Evolutionary conservation across 208 protist species (phyloP).

Genomic region (Endotrypanum monterogeii): DNA sequence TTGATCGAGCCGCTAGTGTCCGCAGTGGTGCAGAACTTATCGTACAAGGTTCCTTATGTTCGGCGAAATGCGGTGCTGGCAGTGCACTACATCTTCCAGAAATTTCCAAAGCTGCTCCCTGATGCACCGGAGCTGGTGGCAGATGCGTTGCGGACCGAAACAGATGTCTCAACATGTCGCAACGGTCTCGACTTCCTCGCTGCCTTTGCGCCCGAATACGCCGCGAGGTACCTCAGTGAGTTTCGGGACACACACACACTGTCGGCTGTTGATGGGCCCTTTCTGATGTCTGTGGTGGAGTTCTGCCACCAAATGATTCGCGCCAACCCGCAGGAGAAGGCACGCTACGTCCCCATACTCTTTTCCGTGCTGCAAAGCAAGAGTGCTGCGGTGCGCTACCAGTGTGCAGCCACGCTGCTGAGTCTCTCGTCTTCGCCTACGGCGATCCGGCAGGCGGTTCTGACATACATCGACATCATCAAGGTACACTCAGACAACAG

Average conservation of each 20-base stretch:
- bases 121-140: slow-evolving; percentile 97
- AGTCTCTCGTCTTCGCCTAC: slow-evolving; percentile 95
- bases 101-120: slow-evolving; percentile 95
- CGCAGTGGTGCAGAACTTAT: slow-evolving; percentile 93
- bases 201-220: slow-evolving; percentile 93
- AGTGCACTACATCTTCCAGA: slow-evolving; percentile 94
- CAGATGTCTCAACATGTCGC: slow-evolving; percentile 93
- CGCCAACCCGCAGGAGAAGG: slow-evolving; percentile 86
- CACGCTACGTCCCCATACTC: slow-evolving; percentile 95
- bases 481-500: slow-evolving; percentile 96
- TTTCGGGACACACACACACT: slow-evolving; percentile 89
- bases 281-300: slow-evolving; percentile 92
- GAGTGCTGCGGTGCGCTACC: slow-evolving; percentile 94
- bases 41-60: slow-evolving; percentile 95
- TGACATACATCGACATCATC: slow-evolving; percentile 94
- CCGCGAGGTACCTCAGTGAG: slow-evolving; percentile 90
- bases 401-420: slow-evolving; percentile 95
- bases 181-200: slow-evolving; percentile 99
- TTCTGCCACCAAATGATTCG: slow-evolving; percentile 84
- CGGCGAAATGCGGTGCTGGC: slow-evolving; percentile 97
- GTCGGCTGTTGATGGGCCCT: slow-evolving; percentile 86
- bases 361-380: slow-evolving; percentile 94
- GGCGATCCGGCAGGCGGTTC: slow-evolving; percentile 92
- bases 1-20: slow-evolving; percentile 97
- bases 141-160: slow-evolving; percentile 86